A percentile compares a stretch with the other conserved stretches of the same genome.
Evolutionary conservation across 2,329 filamentous ascomycete species (phyloP).

Genomic region (Penicillium psychrosexuale): DNA sequence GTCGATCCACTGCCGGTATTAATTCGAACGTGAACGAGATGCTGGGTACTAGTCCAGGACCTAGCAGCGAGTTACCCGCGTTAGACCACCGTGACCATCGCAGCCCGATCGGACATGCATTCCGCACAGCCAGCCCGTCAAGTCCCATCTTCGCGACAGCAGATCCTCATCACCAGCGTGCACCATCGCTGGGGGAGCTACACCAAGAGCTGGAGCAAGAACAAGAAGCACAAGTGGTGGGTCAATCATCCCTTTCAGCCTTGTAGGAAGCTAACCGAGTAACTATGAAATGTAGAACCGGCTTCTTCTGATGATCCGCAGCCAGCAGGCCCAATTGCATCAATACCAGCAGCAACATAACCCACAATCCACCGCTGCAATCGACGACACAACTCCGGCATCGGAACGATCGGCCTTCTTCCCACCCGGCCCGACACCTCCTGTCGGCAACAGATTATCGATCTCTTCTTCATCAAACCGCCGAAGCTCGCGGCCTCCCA

Average conservation of each 20-base stretch:
- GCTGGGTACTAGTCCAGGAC: neutral
- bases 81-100: constrained; percentile 33
- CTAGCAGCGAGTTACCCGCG: constrained; percentile 36
- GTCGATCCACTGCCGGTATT: constrained; percentile 42
- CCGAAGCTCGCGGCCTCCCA: constrained; percentile 35
- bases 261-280: neutral
- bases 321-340: constrained; percentile 47
- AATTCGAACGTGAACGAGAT: constrained; percentile 41
- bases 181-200: constrained; percentile 49
- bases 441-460: constrained; percentile 33
- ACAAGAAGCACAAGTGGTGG: constrained; percentile 51
- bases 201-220: constrained; percentile 53
- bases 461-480: constrained; percentile 34
- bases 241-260: constrained; percentile 10
- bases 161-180: constrained; percentile 48
- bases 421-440: constrained; percentile 26
- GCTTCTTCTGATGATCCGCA: constrained; percentile 50
- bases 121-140: constrained; percentile 43
- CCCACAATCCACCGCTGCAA: constrained; percentile 32
- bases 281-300: constrained; percentile 40
- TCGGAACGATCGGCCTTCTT: constrained; percentile 44
- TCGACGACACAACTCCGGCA: constrained; percentile 45
- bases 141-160: constrained; percentile 43
- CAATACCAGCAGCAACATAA: constrained; percentile 32
- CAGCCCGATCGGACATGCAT: constrained; percentile 38